A percentile compares a stretch with the other conserved stretches of the same genome.
Evolutionary conservation across 768 basidiomycete genomes (phyloP).

Genomic region (Guyanaporus albipodus): DNA sequence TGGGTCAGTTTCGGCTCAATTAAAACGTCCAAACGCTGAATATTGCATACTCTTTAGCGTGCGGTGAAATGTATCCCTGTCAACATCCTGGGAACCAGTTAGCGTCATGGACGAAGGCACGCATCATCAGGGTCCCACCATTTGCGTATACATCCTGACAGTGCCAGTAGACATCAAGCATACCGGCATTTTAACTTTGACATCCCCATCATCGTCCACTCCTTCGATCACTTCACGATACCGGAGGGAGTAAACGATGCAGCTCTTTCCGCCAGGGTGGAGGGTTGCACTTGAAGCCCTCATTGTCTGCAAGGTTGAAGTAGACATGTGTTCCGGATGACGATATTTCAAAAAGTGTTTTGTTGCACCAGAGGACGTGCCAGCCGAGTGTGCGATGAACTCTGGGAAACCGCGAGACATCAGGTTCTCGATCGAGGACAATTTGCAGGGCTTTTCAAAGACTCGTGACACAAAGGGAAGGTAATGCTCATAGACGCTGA

Average conservation of each 20-base stretch:
- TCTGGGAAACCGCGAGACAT: slow-evolving; percentile 22
- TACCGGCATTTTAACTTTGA: slow-evolving; percentile 13
- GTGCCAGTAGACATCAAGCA: slow-evolving; percentile 22
- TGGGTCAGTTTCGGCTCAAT: background rate
- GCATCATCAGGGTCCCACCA: slow-evolving; percentile 3
- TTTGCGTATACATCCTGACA: slow-evolving; percentile 19
- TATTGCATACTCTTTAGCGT: slow-evolving; percentile 1
- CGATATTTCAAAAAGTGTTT: slow-evolving; percentile 21
- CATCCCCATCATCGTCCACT: slow-evolving; percentile 5
- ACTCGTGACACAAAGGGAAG: slow-evolving; percentile 19
- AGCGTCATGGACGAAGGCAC: background rate
- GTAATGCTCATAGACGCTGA: slow-evolving; percentile 17
- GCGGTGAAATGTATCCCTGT: slow-evolving; percentile 9
- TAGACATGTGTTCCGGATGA: slow-evolving; percentile 21
- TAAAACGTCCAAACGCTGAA: too few species aligned
- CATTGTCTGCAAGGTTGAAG: slow-evolving; percentile 11
- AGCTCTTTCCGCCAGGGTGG: slow-evolving; percentile 14
- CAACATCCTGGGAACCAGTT: slow-evolving; percentile 10
- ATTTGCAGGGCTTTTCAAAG: slow-evolving; percentile 19
- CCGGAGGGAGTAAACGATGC: slow-evolving; percentile 21
- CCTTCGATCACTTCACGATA: slow-evolving; percentile 10
- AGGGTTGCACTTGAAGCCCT: slow-evolving; percentile 8
- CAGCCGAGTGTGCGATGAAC: slow-evolving; percentile 21
- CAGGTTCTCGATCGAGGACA: slow-evolving; percentile 16
- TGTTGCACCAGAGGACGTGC: slow-evolving; percentile 14